These are phyloP conservation scores for Wallacemonas sp. DNA, from an alignment of 208 protist genomes.

Conservation along the genomic window DNA sequence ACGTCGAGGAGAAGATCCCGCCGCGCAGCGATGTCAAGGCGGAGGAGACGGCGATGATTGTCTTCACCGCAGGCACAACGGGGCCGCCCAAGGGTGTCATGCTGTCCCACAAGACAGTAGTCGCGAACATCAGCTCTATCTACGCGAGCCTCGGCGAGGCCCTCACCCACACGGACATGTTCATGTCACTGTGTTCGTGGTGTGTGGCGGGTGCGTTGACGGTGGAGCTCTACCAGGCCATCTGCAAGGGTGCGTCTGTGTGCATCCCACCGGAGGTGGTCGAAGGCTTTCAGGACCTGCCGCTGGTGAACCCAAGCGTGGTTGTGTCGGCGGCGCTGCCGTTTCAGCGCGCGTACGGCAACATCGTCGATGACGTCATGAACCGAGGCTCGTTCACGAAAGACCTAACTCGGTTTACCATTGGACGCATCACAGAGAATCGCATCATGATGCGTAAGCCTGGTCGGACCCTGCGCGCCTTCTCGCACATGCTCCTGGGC, in stretches of 20 bases:
- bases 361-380: constrained; percentile 91
- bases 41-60: constrained; percentile 92
- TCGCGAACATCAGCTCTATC: constrained; percentile 88
- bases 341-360: constrained; percentile 85
- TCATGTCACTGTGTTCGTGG: constrained; percentile 92
- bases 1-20: constrained; percentile 74
- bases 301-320: constrained; percentile 84
- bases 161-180: constrained; percentile 84
- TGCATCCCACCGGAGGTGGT: constrained; percentile 88
- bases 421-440: constrained; percentile 88
- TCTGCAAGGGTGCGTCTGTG: constrained; percentile 84
- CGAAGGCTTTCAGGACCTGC: constrained; percentile 88
- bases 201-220: constrained; percentile 83
- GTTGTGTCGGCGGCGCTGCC: constrained; percentile 83
- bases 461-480: constrained; percentile 62
- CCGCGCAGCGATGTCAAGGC: constrained; percentile 64
- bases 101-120: constrained; percentile 92
- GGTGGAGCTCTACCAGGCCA: constrained; percentile 83
- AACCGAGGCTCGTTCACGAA: constrained; percentile 78
- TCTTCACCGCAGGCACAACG: constrained; percentile 91
- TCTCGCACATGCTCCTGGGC: constrained; percentile 74
- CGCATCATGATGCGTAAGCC: constrained; percentile 88
- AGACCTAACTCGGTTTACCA: constrained; percentile 79
- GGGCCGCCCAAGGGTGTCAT: constrained; percentile 95
- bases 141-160: constrained; percentile 82